Base-by-base conservation (phyloP, 495 filamentous ascomycete species). In the Neurospora intermedia region DNA sequence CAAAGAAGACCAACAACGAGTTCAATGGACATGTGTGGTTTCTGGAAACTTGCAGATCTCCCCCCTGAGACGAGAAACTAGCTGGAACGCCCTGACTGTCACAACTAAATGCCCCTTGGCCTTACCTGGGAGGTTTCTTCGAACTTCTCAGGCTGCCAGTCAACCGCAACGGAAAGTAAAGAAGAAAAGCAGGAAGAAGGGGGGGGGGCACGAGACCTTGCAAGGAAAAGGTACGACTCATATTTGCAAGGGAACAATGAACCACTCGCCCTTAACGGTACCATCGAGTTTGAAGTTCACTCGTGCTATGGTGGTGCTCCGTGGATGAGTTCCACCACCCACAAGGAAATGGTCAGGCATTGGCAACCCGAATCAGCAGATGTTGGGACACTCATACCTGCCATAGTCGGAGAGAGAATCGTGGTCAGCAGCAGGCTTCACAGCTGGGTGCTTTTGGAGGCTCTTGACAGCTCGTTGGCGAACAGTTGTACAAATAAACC, bases 171-270 rank as follows among this genome's bases (percentile, higher is more conserved):
- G 20, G 46, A 54, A 54, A 23, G 46, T 27, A 27, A 46, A 46
- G 18, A 46, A 46, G 18, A 46, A 46, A 8, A n/a, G 43, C 8
- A n/a, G 43, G n/a, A 46, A 46, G 16, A 43, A 45, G 18, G 43
- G 43, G 43, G 43, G 43, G 43, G 4, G 18, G n/a, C 18, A 46
- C 8, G 43, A 46, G 43, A 46, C 18, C 18, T n/a, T n/a, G 18
- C 18, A n/a, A 46, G 10, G 8, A 46, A 46, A 91, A 92, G 76
- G 91, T 94, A 70, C 88, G 89, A 54, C 85, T 87, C 27, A 31
- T 77, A 94, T 91, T 77, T 94, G 90, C 92, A 85, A 96, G 87
- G 92, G 91, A 70, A 94, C 87, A 23, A 92, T 92, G 77, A 95
- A 96, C 38, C 94, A 84, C 15, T 90, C 92, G 59, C 94, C 92